Conservation (phyloP, 495 filamentous ascomycete species). For the Hypoxylon intermedium region DNA sequence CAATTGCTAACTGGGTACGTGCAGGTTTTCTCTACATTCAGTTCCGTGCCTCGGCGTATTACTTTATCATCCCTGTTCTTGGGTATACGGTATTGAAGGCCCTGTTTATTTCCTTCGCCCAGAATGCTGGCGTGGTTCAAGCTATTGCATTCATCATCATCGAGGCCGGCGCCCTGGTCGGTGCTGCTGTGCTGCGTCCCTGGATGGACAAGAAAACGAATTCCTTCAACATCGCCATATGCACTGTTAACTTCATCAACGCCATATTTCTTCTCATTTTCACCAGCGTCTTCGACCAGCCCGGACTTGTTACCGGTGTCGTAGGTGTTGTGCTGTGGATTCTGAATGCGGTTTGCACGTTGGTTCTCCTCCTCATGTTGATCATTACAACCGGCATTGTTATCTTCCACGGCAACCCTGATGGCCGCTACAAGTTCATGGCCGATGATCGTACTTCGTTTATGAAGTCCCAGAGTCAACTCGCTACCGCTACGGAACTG, state of each 20-base stretch:
- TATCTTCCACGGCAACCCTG: slow-evolving; percentile 90
- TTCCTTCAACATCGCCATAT: slow-evolving; percentile 93
- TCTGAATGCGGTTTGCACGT: slow-evolving; percentile 83
- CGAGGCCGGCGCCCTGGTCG: slow-evolving; percentile 82
- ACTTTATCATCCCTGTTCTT: slow-evolving; percentile 87
- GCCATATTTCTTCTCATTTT: slow-evolving; percentile 85
- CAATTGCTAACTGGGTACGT: slow-evolving; percentile 3
- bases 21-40: slow-evolving; percentile 91
- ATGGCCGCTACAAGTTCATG: slow-evolving; percentile 96
- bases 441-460: slow-evolving; percentile 94
- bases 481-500: slow-evolving; percentile 78
- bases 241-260: slow-evolving; percentile 87
- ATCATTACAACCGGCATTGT: slow-evolving; percentile 84
- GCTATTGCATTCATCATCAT: slow-evolving; percentile 85
- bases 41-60: slow-evolving; percentile 95
- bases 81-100: slow-evolving; percentile 82
- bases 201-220: slow-evolving; percentile 99
- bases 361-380: slow-evolving; percentile 88
- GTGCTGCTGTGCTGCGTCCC: slow-evolving; percentile 78
- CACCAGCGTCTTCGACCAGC: slow-evolving; percentile 80
- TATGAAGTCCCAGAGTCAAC: slow-evolving; percentile 92
- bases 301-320: slow-evolving; percentile 85
- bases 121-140: slow-evolving; percentile 74
- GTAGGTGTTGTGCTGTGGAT: slow-evolving; percentile 95
- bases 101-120: slow-evolving; percentile 88